Evolutionary conservation across 352 stramenopile species (phyloP), one percentile per base, ranked within the genome.

Genomic region (Peronosclerospora sorghi): DNA sequence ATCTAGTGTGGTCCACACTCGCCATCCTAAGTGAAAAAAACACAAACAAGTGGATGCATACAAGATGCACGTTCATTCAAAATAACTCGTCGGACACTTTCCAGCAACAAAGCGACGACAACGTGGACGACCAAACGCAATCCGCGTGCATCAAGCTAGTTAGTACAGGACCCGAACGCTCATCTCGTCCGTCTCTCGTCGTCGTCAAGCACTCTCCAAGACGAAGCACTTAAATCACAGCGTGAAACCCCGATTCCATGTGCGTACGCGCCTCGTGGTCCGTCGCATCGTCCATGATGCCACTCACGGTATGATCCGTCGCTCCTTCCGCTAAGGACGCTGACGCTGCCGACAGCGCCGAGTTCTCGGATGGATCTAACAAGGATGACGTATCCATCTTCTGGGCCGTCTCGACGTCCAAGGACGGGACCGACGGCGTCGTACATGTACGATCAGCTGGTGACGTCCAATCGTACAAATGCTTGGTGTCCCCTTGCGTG

Each of bases 301-400:
- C 47, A 28, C 32, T 54, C 5, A n/a, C n/a, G n/a, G 55, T 48
- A 41, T 57, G 37, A 21, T 63, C 56, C 29, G 32, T 43, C 5
- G 61, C 57, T 36, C 54, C 58, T 48, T 72, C 62, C 2, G 62
- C 62, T 1, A 72, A 28, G 3, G 62, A 66, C 20, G 62, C 62
- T 0, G 62, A 72, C 0, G 62, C 62, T 20, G 56, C 54, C 1
- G 62, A 72, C 12, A 72, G 45, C 8, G 62, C 62, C 0, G 56
- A 61, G 24, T 40, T 68, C 35, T 71, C 61, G 0, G 61, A 65
- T 2, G 57, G 46, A n/a, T 72, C 62, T 24, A 72, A 41, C 0
- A 72, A 48, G 0, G 50, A 41, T 23, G 58, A 48, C 2, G 57
- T 48, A 36, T 72, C 62, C 57, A 72, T 65, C 17, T 62, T 45